Percentiles rank a stretch among this genome's conserved stretches.
Evolutionary conservation across 1,284 basidiomycete genomes (phyloP).

Genomic region (Ganoderma boninense): DNA sequence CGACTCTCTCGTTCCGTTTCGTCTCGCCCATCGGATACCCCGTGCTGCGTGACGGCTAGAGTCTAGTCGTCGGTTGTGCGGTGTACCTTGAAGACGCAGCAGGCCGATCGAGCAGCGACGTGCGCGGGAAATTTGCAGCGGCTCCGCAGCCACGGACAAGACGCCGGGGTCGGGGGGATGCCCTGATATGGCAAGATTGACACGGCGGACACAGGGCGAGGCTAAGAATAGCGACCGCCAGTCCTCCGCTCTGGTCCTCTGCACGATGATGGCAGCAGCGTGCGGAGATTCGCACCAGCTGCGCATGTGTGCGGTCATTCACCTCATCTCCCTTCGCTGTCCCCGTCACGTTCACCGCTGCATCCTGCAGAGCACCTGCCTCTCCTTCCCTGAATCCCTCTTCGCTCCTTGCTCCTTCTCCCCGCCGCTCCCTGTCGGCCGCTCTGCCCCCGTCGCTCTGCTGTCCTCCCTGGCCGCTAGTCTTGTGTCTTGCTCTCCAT

Average conservation of each 20-base stretch:
- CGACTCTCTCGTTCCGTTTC: background rate
- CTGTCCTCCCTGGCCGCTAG: conserved; percentile 9
- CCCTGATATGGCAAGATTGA: background rate
- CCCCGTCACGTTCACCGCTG: background rate
- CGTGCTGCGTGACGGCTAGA: background rate
- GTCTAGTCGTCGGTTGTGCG: background rate
- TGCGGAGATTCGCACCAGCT: background rate
- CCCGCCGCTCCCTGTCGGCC: background rate
- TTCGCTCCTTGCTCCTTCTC: conserved; percentile 14
- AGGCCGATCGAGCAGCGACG: background rate
- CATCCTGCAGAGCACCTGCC: background rate
- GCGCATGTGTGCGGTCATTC: background rate
- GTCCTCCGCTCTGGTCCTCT: background rate
- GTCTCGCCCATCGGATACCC: background rate
- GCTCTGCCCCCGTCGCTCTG: background rate
- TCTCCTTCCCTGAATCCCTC: background rate
- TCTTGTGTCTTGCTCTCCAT: background rate
- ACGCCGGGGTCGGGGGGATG: background rate
- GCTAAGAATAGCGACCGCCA: background rate
- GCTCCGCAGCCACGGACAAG: background rate
- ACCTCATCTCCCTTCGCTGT: background rate
- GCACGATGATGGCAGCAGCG: background rate
- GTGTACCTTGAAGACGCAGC: background rate
- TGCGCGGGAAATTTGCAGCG: background rate
- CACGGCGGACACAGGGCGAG: background rate